Base-by-base conservation (phyloP, 352 stramenopile genomes). In the Globisporangium abappressorium region DNA sequence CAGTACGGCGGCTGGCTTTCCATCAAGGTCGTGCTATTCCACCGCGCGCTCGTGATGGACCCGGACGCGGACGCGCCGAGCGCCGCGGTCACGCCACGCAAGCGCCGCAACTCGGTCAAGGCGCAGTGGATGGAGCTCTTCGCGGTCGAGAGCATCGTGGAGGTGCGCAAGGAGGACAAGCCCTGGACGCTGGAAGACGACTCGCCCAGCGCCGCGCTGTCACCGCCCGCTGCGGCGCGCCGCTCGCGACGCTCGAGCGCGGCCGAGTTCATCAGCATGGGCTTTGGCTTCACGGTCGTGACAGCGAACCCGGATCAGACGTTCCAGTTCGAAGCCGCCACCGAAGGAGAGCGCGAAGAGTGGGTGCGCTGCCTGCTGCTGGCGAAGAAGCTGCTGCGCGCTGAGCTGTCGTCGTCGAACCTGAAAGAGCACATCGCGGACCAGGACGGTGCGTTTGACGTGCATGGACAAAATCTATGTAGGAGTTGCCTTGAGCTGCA, bases 1-100 rank as follows among this genome's bases (percentile, higher is more conserved):
- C 77, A 84, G 63, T 86, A 81, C 70, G 79, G 74, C 57, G 79
- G 76, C 67, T 86, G 79, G 79, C 63, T 86, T 53, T 46, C 59
- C 62, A 74, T 86, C 57, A 73, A 78, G 57, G 68, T 84, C 61
- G 72, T 80, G 55, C 71, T 86, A 43, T 83, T 84, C 61, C 62
- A 62, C 46, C 79, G 80, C 41, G 79, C 76, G 61, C 75, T 86
- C 38, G 77, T 84, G 22, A 75, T 86, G 74, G 77, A 86, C 61
- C 77, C 76, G 36, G 79, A 86, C 64, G 78, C 66, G 20, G 75
- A 75, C 59, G 47, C 53, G 43, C 66, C 69, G 24, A 71, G 34
- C 26, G 65, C 69, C 58, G 66, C 70, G 43, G 75, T 73, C 8
- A 81, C 78, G 61, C 78, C 78, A 14, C 76, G 78, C 28, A 78